Evolutionary conservation across 2,329 filamentous ascomycete species (phyloP).

Genomic region (Pseudocercospora macadamiae): DNA sequence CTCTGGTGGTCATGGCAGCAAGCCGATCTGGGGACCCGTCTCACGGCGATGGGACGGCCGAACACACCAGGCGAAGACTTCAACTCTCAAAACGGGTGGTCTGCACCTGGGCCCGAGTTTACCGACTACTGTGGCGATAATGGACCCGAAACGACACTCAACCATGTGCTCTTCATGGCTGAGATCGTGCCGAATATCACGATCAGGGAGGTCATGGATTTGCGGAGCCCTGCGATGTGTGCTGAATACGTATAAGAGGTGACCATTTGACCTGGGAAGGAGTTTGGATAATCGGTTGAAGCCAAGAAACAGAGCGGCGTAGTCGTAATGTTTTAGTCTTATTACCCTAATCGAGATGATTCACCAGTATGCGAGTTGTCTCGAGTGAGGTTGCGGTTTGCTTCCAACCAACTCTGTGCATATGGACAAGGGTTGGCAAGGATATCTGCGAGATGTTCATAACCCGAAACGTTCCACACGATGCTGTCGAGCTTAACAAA

Average conservation of each 20-base stretch:
- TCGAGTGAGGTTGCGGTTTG: too few species aligned
- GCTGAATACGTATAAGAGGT: constrained; percentile 21
- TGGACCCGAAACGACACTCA: constrained; percentile 22
- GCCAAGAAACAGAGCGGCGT: not conserved
- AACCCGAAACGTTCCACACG: too few species aligned
- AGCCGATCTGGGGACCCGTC: constrained; percentile 10
- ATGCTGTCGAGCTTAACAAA: too few species aligned
- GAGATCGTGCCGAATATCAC: constrained; percentile 28
- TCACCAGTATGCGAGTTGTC: too few species aligned
- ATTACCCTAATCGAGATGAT: not conserved
- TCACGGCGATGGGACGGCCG: constrained; percentile 23
- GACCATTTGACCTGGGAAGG: not conserved
- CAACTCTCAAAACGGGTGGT: constrained; percentile 21
- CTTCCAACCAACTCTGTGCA: too few species aligned
- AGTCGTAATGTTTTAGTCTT: constrained; percentile 4
- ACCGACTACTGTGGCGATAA: constrained; percentile 24
- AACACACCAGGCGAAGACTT: constrained; percentile 25
- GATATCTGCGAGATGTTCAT: too few species aligned
- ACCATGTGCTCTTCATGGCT: constrained; percentile 28
- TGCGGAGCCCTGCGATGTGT: constrained; percentile 17
- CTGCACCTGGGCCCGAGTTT: constrained; percentile 26
- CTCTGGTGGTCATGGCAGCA: constrained; percentile 27
- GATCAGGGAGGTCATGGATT: constrained; percentile 25
- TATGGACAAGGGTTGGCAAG: too few species aligned
- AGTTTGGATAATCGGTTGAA: not conserved